These are phyloP conservation scores for Polygonum maritimum DNA, from an alignment of 148 eudicot genomes.

Conservation along the genomic window DNA sequence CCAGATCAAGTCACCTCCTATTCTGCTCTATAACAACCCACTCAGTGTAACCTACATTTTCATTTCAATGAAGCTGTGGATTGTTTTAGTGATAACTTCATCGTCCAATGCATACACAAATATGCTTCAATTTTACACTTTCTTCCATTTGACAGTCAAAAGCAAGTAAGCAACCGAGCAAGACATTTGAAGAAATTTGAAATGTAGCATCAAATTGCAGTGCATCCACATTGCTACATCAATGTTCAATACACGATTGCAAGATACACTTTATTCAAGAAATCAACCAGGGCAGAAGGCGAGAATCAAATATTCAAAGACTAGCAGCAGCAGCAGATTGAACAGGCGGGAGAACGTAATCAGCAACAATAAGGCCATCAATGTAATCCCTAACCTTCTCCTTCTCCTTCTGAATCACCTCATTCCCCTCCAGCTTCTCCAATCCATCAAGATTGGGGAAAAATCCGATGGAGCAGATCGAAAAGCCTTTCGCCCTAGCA, in stretches of 20 bases:
- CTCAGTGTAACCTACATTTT: too few relatives aligned
- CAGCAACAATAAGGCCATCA: conserved; percentile 55
- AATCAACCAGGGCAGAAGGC: not conserved
- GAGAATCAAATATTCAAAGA: not conserved
- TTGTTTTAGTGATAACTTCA: not conserved
- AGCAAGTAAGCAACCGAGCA: too few relatives aligned
- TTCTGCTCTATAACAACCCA: too few relatives aligned
- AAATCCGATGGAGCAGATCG: conserved; percentile 59
- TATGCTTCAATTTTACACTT: not conserved
- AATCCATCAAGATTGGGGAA: conserved; percentile 39
- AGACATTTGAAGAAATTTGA: too few relatives aligned
- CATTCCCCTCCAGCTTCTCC: conserved; percentile 37
- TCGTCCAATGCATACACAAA: not conserved
- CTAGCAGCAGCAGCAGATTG: conserved; percentile 10
- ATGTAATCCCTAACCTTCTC: conserved; percentile 57
- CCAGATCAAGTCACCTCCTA: too few relatives aligned
- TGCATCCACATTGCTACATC: not conserved
- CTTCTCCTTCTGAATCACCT: conserved; percentile 40
- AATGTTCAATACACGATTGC: not conserved
- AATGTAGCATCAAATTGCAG: not conserved
- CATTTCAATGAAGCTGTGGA: not conserved
- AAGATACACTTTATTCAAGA: not conserved
- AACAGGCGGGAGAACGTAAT: conserved; percentile 35
- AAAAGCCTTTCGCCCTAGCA: conserved; percentile 78
- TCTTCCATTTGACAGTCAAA: too few relatives aligned